phyloP scores from a whole-genome alignment of 1,284 basidiomycete species.

The Chalciporus piperatoides region DNA sequence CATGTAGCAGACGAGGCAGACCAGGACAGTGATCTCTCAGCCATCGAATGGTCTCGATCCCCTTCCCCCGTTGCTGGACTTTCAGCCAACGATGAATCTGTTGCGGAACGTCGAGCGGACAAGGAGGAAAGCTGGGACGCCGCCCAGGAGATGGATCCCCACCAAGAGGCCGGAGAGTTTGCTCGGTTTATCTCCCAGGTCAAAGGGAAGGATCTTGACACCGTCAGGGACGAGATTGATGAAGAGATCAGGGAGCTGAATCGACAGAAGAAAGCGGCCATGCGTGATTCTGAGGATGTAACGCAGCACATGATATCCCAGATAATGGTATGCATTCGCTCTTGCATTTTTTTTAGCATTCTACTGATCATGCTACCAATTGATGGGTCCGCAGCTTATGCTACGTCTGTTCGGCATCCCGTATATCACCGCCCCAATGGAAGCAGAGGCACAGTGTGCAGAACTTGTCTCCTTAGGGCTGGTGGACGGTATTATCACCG shows the following conservation, averaged over 20 bases:
- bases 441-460: conserved; percentile 99
- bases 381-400: conserved; percentile 54
- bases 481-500: conserved; percentile 98
- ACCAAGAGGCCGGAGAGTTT: conserved; percentile 88
- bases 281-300: conserved; percentile 93
- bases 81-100: neutral
- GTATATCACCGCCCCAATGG: conserved; percentile 98
- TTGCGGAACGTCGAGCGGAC: conserved; percentile 8
- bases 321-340: conserved; percentile 69
- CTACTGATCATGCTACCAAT: conserved; percentile 3
- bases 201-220: conserved; percentile 76
- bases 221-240: conserved; percentile 86
- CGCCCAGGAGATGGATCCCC: conserved; percentile 76
- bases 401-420: conserved; percentile 95
- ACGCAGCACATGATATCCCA: conserved; percentile 94
- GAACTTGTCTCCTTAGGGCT: conserved; percentile 81
- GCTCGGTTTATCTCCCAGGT: conserved; percentile 88
- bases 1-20: conserved; percentile 16
- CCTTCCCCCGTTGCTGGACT: conserved; percentile 25
- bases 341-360: conserved; percentile 1
- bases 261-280: conserved; percentile 81
- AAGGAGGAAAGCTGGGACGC: conserved; percentile 57
- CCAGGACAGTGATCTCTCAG: conserved; percentile 26
- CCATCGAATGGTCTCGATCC: conserved; percentile 48
- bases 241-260: conserved; percentile 84